Evolutionary conservation across 345 rosid genomes (phyloP).

Genomic region (Murraya koenigii): DNA sequence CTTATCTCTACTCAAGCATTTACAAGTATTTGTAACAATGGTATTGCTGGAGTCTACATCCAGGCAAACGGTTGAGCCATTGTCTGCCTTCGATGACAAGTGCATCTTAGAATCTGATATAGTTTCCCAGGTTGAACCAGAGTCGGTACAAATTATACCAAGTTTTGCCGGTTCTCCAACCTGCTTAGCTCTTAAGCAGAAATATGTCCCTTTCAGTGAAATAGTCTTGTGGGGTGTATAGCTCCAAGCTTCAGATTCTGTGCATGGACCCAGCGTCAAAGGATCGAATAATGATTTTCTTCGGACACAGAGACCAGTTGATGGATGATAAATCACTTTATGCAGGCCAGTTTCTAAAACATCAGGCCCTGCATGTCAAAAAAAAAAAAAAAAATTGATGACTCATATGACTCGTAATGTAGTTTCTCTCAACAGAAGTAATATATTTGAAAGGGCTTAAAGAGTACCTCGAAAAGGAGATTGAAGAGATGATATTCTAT

Average conservation of each 20-base stretch:
- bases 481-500: conserved; percentile 56
- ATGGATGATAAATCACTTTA: conserved; percentile 73
- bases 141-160: conserved; percentile 39
- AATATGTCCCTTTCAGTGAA: conserved; percentile 44
- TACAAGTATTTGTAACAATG: conserved; percentile 46
- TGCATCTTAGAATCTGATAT: conserved; percentile 86
- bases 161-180: conserved; percentile 42
- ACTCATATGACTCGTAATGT: not conserved
- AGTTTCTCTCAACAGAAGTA: not conserved
- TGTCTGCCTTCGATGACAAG: conserved; percentile 42
- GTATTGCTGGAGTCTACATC: conserved; percentile 55
- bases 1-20: conserved; percentile 49
- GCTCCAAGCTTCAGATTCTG: conserved; percentile 70
- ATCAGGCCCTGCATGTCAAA: conserved; percentile 67
- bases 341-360: conserved; percentile 43
- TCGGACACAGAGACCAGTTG: conserved; percentile 68
- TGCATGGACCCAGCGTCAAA: conserved; percentile 62
- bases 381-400: not conserved
- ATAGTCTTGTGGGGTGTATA: conserved; percentile 49
- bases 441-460: not conserved
- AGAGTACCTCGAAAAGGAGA: conserved; percentile 56
- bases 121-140: conserved; percentile 55
- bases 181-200: conserved; percentile 61
- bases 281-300: conserved; percentile 43
- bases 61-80: conserved; percentile 59